Evolutionary conservation across 306 rosid genomes (phyloP).

Genomic region (Vigna angularis): DNA sequence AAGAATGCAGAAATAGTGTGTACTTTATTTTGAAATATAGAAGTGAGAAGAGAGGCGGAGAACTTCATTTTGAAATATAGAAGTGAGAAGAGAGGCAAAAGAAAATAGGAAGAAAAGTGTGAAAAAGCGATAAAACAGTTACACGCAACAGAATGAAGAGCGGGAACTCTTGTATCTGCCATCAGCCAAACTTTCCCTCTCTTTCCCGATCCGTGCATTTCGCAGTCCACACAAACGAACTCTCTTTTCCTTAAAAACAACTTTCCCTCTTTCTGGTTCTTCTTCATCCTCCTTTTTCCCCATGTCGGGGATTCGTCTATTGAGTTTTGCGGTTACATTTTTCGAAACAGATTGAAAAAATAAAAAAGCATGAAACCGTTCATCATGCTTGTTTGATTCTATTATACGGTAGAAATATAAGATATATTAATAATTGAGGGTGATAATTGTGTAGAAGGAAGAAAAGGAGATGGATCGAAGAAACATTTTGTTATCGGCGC

Average conservation of each 20-base stretch:
- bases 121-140: no score
- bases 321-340: neutral
- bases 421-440: neutral
- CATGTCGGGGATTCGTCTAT: neutral
- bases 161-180: slow-evolving; percentile 47
- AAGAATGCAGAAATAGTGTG: no score
- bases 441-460: neutral
- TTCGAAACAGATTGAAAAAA: neutral
- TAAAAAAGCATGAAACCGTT: neutral
- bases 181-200: neutral
- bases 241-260: neutral
- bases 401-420: neutral
- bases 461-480: slow-evolving; percentile 66
- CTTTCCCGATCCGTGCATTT: slow-evolving; percentile 53
- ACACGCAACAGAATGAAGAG: neutral
- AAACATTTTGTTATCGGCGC: slow-evolving; percentile 64
- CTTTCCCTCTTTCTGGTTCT: neutral
- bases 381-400: neutral
- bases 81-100: no score
- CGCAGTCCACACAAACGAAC: neutral
- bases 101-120: neutral
- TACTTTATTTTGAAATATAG: no score
- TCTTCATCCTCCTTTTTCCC: neutral
- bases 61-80: no score
- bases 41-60: no score